Percentiles rank a stretch among this genome's conserved stretches.
Conservation (phyloP, 202 grass and related monocot species). For the Schoenoplectus triqueter region DNA sequence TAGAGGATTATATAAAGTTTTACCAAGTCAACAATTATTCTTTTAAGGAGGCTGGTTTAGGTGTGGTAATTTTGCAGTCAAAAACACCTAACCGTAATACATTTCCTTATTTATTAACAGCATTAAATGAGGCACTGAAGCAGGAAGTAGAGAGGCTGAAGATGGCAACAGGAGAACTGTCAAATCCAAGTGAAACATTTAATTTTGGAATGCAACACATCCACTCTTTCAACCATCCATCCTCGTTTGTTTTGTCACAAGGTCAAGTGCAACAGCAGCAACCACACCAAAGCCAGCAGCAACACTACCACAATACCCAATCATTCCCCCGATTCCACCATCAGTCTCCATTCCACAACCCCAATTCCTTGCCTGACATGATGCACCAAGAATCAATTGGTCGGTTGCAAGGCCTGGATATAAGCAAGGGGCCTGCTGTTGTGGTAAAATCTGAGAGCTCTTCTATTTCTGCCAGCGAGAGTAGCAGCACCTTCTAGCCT, state of each 20-base stretch:
- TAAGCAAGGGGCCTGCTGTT: constrained; percentile 65
- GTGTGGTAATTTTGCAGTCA: background rate
- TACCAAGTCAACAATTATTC: constrained; percentile 1
- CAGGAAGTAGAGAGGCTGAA: constrained; percentile 96
- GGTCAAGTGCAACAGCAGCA: constrained; percentile 56
- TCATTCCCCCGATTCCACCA: constrained; percentile 67
- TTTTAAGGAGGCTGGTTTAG: background rate
- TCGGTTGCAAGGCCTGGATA: constrained; percentile 75
- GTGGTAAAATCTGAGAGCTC: constrained; percentile 84
- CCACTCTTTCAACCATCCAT: constrained; percentile 54
- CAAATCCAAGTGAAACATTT: constrained; percentile 63
- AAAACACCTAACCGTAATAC: background rate
- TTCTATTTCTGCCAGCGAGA: constrained; percentile 80
- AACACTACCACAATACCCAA: constrained; percentile 50
- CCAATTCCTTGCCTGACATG: constrained; percentile 64
- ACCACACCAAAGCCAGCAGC: constrained; percentile 50
- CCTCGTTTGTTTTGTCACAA: constrained; percentile 64
- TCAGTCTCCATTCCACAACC: constrained; percentile 56
- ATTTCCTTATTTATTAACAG: constrained; percentile 53
- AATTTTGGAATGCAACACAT: constrained; percentile 78
- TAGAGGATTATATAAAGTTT: background rate
- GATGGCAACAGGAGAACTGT: constrained; percentile 80
- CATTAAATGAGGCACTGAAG: constrained; percentile 89
- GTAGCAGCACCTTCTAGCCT: constrained; percentile 81
- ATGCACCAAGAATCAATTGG: constrained; percentile 82